Base-by-base conservation (phyloP, 23 red algal genomes). In the Gracilariopsis chorda region DNA sequence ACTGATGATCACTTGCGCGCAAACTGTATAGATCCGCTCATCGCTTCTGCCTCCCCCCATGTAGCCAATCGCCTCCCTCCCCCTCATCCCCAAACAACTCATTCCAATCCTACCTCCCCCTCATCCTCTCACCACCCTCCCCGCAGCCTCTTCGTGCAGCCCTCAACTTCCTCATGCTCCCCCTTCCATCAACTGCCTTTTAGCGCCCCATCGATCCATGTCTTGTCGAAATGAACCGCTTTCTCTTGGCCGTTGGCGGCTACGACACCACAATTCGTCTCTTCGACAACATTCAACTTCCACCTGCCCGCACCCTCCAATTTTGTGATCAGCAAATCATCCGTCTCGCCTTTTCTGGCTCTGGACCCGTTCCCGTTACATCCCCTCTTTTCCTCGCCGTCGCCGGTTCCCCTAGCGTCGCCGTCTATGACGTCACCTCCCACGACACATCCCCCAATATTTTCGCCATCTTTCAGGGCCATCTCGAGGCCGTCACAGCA, bases 201-300 rank as follows among this genome's bases (percentile, higher is more conserved):
- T 19, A 28, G 20, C 67, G 20, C 30, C 76, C 30, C 58, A 29
- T 63, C 52, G 78, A 83, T 83, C 78, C 78, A 59, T 63, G 60
- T 63, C 64, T 40, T 36, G 30, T 87, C 48, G 60, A 45, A 44
- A 75, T 77, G 51, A 78, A 51, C 69, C 72, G 37, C 21, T 77
- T 77, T 70, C 67, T 90, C 10, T 70, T 90, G 32, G 86, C 72
- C 51, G 69, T 69, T 12, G 86, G 86, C 36, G 68, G 70, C 36
- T 90, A 90, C 72, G 86, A 90, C 48, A 58, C 70, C 53, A 69
- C 43, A 68, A 90, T 90, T 41, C 86, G 86, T 65, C 51, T 90
- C 16, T 90, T 77, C 69, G 86, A 90, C 68, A 51, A 68, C 4
- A 20, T 68, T 40, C n/a, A 75, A 35, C 49, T 24, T 11, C 13